A percentile compares a stretch with the other conserved stretches of the same genome.
These are phyloP conservation scores for Rubroshorea leprosula DNA, from an alignment of 345 rosid genomes.

Conservation along the genomic window DNA sequence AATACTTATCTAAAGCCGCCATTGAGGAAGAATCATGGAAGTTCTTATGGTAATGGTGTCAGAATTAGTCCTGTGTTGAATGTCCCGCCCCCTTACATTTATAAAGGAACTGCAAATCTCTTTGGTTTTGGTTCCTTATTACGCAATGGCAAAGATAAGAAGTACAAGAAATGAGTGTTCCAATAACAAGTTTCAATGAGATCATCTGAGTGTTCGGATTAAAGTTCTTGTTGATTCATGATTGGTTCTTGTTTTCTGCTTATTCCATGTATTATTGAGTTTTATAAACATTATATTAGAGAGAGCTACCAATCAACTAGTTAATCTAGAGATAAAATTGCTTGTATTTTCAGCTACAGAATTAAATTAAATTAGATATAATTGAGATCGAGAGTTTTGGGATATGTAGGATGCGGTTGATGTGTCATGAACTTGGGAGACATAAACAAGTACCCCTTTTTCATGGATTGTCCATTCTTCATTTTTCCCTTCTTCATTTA, in stretches of 20 bases:
- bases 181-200: background rate
- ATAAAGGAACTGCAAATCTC: conserved; percentile 39
- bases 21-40: conserved; percentile 39
- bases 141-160: conserved; percentile 50
- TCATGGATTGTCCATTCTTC: conserved; percentile 27
- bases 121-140: conserved; percentile 59
- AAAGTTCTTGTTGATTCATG: background rate
- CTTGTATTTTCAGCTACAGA: too few species aligned
- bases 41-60: conserved; percentile 37
- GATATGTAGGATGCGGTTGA: background rate
- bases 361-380: too few species aligned
- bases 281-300: too few species aligned
- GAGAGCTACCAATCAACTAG: too few species aligned
- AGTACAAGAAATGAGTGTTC: conserved; percentile 30
- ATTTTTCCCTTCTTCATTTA: background rate
- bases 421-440: conserved; percentile 23
- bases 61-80: conserved; percentile 55
- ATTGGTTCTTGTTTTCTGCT: background rate
- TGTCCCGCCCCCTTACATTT: conserved; percentile 52
- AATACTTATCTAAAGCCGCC: conserved; percentile 41
- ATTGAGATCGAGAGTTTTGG: background rate
- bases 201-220: conserved; percentile 1
- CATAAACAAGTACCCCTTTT: conserved; percentile 25
- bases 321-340: too few species aligned
- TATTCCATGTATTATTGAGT: background rate